A percentile compares a stretch with the other conserved stretches of the same genome.
phyloP scores from a whole-genome alignment of 805 yeast genomes.

The Sungouiozyma ichnusensis region DNA sequence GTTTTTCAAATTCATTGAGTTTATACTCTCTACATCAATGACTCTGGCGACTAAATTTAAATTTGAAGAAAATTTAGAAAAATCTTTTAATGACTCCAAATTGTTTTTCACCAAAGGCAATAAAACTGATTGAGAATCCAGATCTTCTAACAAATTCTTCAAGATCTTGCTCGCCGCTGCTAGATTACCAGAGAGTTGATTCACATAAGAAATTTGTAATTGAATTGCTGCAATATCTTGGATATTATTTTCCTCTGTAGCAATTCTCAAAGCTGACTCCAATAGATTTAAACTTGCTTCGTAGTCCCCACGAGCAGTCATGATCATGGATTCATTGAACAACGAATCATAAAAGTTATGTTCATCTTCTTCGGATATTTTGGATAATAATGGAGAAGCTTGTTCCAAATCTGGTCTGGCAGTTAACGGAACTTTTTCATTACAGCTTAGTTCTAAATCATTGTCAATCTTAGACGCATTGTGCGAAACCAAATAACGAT shows the following conservation, averaged over 20 bases:
- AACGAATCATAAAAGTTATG: slow-evolving; percentile 40
- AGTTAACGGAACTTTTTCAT: slow-evolving; percentile 58
- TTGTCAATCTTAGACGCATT: slow-evolving; percentile 29
- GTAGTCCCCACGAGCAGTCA: slow-evolving; percentile 35
- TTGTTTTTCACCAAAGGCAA: slow-evolving; percentile 27
- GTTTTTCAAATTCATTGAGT: slow-evolving; percentile 13
- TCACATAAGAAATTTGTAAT: slow-evolving; percentile 48
- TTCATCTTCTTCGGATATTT: slow-evolving; percentile 23
- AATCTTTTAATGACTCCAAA: slow-evolving; percentile 17
- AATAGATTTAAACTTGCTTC: slow-evolving; percentile 34
- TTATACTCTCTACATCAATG: slow-evolving; percentile 19
- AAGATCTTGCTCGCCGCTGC: slow-evolving; percentile 32
- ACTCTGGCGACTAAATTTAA: slow-evolving; percentile 28
- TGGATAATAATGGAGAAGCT: slow-evolving; percentile 6
- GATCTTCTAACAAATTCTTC: slow-evolving; percentile 19
- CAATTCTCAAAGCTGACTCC: slow-evolving; percentile 34
- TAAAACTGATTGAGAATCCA: slow-evolving; percentile 20
- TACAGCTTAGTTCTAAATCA: slow-evolving; percentile 50
- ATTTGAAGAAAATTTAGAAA: slow-evolving; percentile 25
- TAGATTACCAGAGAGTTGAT: slow-evolving; percentile 33
- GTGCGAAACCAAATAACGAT: slow-evolving; percentile 35
- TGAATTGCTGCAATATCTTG: slow-evolving; percentile 52
- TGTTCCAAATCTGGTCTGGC: slow-evolving; percentile 26
- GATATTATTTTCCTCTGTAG: slow-evolving; percentile 31
- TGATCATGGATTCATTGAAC: slow-evolving; percentile 55